Base-by-base conservation (phyloP, 148 eudicot genomes). In the Fagopyrum homotropicum region DNA sequence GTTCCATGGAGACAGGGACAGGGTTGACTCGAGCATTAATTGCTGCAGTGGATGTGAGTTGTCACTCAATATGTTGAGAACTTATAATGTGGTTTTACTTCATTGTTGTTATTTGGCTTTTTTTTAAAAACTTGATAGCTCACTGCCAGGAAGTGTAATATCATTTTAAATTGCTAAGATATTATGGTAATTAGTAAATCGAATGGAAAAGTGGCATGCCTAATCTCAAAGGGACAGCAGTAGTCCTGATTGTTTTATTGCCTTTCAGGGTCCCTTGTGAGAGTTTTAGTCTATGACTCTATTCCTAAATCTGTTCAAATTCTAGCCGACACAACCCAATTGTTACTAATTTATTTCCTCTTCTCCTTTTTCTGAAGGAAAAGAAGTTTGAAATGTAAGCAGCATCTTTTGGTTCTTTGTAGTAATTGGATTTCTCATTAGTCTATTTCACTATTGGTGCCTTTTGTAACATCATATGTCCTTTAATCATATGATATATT, bases 1-100 rank as follows among this genome's bases (percentile, higher is more conserved):
- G 97, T 71, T 88, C 96, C 70, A 95, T 95, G 99, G 97, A 92
- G 82, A 95, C 99, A 9, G 99, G 97, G 77, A 95, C 99, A 52
- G 99, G 99, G 73, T 87, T 95, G 83, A 89, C 83, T 74, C 89
- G 99, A 50, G 99, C 99, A 51, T 71, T 92, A 77, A 92, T 95
- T 73, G 96, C 99, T 47, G 97, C 92, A 81, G 99, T 95, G 77
- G 97, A 95, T 72, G 71, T 66, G 47, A 66, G 71, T 66, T 43
- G 46, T 14, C 43, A 43, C 17, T 19, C 46, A 35, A 43, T 66
- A 40, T 66, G 46, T 40, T 5, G 16, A 40, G 47, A 43, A 66
- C 12, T 66, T 14, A 60, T 1, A 40, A 66, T 14, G 16, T 43
- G 43, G 8, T 4, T 66, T 17, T 66, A 66, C 46, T 40, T 40